Conservation (phyloP, 768 basidiomycete species). For the Mycena albidolilacea region DNA sequence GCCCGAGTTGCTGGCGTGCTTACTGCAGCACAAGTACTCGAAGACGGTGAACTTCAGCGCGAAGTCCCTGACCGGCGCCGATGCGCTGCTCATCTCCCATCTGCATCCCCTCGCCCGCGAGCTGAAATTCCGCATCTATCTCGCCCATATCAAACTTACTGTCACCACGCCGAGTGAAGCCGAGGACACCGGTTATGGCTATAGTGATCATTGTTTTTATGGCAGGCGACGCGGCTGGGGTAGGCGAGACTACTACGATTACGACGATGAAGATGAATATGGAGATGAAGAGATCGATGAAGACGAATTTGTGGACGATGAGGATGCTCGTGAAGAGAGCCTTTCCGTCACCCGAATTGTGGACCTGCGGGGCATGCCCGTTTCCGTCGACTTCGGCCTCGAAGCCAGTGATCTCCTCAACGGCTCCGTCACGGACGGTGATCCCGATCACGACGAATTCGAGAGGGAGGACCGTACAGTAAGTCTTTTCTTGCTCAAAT, state of each 20-base stretch:
- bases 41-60: constrained; percentile 28
- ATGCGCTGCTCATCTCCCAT: constrained; percentile 38
- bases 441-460: neutral
- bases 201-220: neutral
- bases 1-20: constrained; percentile 28
- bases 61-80: constrained; percentile 31
- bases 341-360: constrained; percentile 10
- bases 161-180: constrained; percentile 6
- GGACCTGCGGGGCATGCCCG: constrained; percentile 26
- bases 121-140: constrained; percentile 34
- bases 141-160: constrained; percentile 29
- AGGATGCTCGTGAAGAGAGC: constrained; percentile 1
- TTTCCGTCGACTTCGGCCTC: constrained; percentile 1
- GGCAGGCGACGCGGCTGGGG: neutral
- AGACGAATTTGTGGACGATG: constrained; percentile 25
- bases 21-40: constrained; percentile 30
- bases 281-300: constrained; percentile 26
- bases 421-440: constrained; percentile 19
- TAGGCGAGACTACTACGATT: neutral
- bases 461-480: constrained; percentile 28
- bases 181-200: neutral
- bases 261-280: constrained; percentile 16
- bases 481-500: neutral
- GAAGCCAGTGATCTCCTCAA: constrained; percentile 20
- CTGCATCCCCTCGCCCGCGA: constrained; percentile 36